Percentiles rank a stretch among this genome's conserved stretches.
Conservation (phyloP, 2,329 filamentous ascomycete genomes). For the Penicillium crustosum region DNA sequence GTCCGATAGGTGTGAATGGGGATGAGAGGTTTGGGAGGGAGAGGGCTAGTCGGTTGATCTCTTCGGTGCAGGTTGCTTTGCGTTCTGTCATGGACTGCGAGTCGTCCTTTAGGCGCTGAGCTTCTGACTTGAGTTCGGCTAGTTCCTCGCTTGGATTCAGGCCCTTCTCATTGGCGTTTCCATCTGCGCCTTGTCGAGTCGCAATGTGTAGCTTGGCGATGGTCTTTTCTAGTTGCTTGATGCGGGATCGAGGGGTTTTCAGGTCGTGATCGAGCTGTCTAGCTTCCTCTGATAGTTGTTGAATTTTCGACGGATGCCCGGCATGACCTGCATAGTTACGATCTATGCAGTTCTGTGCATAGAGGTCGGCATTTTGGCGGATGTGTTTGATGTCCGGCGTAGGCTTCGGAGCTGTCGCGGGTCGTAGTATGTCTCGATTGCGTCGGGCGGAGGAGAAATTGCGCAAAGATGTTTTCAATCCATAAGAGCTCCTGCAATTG, state of each 20-base stretch:
- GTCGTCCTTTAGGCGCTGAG: conserved; percentile 40
- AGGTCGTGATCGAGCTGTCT: conserved; percentile 42
- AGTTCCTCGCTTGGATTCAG: conserved; percentile 22
- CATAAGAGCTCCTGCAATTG: conserved; percentile 31
- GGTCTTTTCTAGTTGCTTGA: conserved; percentile 46
- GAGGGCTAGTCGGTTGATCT: conserved; percentile 73
- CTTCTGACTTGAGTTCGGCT: conserved; percentile 36
- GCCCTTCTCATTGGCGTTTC: not conserved
- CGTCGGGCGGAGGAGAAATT: conserved; percentile 23
- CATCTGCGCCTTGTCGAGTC: conserved; percentile 20
- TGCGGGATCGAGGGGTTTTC: conserved; percentile 41
- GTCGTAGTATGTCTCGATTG: conserved; percentile 47
- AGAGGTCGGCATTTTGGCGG: conserved; percentile 75
- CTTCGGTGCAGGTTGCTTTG: conserved; percentile 43
- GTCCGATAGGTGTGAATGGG: conserved; percentile 68
- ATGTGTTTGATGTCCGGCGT: conserved; percentile 85
- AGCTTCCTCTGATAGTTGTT: conserved; percentile 42
- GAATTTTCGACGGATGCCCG: conserved; percentile 54
- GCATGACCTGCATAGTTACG: conserved; percentile 71
- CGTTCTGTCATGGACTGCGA: conserved; percentile 34
- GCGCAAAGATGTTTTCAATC: conserved; percentile 17
- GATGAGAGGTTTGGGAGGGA: conserved; percentile 86
- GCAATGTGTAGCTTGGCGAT: conserved; percentile 38
- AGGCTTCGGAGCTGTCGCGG: conserved; percentile 74
- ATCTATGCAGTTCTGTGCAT: conserved; percentile 78